These are phyloP conservation scores for Paspalum vaginatum DNA, from an alignment of 176 grass and related monocot genomes.

Conservation along the genomic window DNA sequence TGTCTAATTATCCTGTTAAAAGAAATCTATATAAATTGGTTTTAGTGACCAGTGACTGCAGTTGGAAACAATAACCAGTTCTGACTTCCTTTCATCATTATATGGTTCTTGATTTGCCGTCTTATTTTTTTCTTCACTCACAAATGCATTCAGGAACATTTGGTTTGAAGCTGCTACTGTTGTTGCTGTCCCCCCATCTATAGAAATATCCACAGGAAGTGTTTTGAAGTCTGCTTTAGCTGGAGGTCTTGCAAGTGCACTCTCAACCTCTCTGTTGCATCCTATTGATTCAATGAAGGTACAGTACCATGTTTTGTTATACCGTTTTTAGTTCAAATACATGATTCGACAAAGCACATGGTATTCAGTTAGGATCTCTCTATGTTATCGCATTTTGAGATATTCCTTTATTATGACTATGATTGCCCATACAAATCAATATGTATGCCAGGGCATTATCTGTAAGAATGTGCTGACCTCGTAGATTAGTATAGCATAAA, in stretches of 20 bases:
- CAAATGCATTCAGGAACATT: constrained; percentile 73
- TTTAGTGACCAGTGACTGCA: not conserved
- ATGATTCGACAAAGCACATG: not conserved
- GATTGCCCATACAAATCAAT: not conserved
- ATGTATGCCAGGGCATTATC: constrained; percentile 16
- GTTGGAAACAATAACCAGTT: not conserved
- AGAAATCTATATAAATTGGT: constrained; percentile 3
- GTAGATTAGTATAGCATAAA: not conserved
- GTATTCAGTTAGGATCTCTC: not conserved
- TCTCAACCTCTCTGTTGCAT: constrained; percentile 91
- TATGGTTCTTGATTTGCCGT: constrained; percentile 21
- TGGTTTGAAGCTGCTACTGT: constrained; percentile 99
- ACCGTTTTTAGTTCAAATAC: constrained; percentile 31
- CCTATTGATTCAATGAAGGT: constrained; percentile 99
- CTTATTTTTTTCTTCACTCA: constrained; percentile 36
- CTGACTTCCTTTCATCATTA: not conserved
- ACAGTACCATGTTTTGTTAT: constrained; percentile 19
- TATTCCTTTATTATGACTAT: not conserved
- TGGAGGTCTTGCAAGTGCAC: constrained; percentile 91
- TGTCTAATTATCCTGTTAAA: constrained; percentile 15
- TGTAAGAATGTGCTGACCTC: not conserved
- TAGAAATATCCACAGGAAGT: constrained; percentile 80
- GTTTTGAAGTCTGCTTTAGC: constrained; percentile 97
- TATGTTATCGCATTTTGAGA: not conserved
- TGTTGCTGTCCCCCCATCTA: constrained; percentile 83